phyloP scores from a whole-genome alignment of 2,329 filamentous ascomycete genomes.

The Zelopaecilomyces penicillatus region DNA sequence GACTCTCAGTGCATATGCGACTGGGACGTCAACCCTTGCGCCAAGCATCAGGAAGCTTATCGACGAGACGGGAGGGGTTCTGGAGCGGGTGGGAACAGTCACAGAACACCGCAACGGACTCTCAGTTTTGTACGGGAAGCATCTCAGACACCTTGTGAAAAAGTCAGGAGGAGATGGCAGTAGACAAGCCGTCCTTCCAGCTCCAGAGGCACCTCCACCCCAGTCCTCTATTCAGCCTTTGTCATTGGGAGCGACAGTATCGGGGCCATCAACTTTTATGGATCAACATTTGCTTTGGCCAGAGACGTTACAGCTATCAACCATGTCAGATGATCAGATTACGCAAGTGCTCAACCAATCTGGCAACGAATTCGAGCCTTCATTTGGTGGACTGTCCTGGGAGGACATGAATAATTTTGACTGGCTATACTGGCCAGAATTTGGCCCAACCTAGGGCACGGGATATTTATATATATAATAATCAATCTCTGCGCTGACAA shows the following conservation, averaged over 20 bases:
- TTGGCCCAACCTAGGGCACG: constrained; percentile 17
- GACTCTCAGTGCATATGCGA: constrained; percentile 52
- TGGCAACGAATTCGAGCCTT: constrained; percentile 48
- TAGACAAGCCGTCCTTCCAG: constrained; percentile 6
- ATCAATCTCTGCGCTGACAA: too few relatives aligned
- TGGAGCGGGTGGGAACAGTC: constrained; percentile 59
- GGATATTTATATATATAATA: too few relatives aligned
- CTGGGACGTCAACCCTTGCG: constrained; percentile 48
- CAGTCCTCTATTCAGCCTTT: constrained; percentile 7
- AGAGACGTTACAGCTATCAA: constrained; percentile 52
- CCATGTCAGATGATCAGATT: constrained; percentile 63
- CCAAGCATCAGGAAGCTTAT: constrained; percentile 57
- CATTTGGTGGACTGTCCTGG: constrained; percentile 47
- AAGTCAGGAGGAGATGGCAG: constrained; percentile 22
- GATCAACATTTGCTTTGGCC: constrained; percentile 30
- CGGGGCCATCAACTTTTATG: constrained; percentile 18
- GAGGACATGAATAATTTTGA: constrained; percentile 52
- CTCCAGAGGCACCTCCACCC: constrained; percentile 3
- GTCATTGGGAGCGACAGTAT: constrained; percentile 12
- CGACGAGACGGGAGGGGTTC: constrained; percentile 58
- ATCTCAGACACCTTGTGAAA: constrained; percentile 35
- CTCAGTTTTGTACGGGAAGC: constrained; percentile 43
- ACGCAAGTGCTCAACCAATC: constrained; percentile 57
- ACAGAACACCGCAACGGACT: constrained; percentile 60
- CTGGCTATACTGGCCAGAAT: constrained; percentile 46